These are phyloP conservation scores for Cystobasidium tubakii DNA, from an alignment of 768 basidiomycete genomes.

Conservation along the genomic window DNA sequence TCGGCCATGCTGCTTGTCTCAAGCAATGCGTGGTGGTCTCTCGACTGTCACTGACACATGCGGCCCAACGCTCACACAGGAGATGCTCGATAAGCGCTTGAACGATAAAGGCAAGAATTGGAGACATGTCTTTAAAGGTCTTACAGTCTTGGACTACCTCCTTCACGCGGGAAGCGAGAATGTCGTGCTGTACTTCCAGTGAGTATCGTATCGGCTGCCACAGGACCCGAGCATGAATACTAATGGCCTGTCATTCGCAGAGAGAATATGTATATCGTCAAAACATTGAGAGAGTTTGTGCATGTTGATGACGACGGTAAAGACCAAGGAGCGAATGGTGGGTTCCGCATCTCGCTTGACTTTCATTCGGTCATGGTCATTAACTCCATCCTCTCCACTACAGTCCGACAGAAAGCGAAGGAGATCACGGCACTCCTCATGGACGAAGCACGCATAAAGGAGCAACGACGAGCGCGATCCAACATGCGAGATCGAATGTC, in stretches of 20 bases:
- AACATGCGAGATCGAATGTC: constrained; percentile 94
- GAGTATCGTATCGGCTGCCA: background rate
- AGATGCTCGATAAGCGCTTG: constrained; percentile 96
- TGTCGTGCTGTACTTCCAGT: constrained; percentile 86
- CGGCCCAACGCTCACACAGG: constrained; percentile 48
- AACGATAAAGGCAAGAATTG: constrained; percentile 98
- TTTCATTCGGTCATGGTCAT: background rate
- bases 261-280: constrained; percentile 95
- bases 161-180: constrained; percentile 96
- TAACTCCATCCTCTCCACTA: background rate
- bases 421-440: constrained; percentile 90
- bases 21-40: too few species aligned
- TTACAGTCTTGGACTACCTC: constrained; percentile 90
- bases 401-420: constrained; percentile 88
- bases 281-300: constrained; percentile 98
- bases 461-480: constrained; percentile 75
- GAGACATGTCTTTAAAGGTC: constrained; percentile 97
- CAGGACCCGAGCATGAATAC: background rate
- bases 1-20: too few species aligned
- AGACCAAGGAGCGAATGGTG: constrained; percentile 87
- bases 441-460: constrained; percentile 75
- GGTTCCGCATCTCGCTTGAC: too few species aligned
- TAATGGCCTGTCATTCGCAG: constrained; percentile 47
- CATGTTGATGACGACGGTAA: constrained; percentile 90
- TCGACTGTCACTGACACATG: constrained; percentile 5